Conservation (phyloP, 768 basidiomycete species). For the Leccinum subgranulosum region DNA sequence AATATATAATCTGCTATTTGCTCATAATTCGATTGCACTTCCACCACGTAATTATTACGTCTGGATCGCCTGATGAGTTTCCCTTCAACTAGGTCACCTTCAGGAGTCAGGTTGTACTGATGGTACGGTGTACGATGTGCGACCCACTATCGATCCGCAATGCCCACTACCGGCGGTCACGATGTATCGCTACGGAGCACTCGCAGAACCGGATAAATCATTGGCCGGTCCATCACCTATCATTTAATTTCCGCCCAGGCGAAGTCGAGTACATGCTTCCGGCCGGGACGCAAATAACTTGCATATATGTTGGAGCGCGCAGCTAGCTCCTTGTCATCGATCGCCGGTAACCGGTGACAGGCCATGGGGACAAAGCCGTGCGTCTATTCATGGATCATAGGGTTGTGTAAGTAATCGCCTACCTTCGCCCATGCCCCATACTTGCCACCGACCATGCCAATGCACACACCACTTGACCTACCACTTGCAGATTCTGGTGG, state of each 20-base stretch:
- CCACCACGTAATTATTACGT: neutral
- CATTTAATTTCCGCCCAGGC: neutral
- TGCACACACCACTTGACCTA: neutral
- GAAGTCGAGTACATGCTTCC: neutral
- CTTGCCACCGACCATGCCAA: constrained; percentile 6
- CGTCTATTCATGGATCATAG: constrained; percentile 5
- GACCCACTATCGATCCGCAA: neutral
- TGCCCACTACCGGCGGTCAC: neutral
- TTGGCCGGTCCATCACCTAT: neutral
- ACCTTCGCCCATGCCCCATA: neutral
- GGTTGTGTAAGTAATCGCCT: neutral
- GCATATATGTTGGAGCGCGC: neutral
- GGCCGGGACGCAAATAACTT: neutral
- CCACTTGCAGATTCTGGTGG: neutral
- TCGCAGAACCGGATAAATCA: neutral
- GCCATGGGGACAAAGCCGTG: constrained; percentile 1
- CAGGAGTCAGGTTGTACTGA: neutral
- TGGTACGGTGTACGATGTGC: neutral
- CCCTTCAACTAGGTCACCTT: neutral
- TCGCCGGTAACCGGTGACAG: neutral
- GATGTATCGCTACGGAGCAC: neutral
- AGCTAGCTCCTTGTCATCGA: neutral
- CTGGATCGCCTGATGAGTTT: neutral
- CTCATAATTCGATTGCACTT: neutral
- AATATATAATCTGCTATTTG: neutral